Evolutionary conservation across 257 asterid genomes (phyloP).

Genomic region (Ophiorrhiza pumila): DNA sequence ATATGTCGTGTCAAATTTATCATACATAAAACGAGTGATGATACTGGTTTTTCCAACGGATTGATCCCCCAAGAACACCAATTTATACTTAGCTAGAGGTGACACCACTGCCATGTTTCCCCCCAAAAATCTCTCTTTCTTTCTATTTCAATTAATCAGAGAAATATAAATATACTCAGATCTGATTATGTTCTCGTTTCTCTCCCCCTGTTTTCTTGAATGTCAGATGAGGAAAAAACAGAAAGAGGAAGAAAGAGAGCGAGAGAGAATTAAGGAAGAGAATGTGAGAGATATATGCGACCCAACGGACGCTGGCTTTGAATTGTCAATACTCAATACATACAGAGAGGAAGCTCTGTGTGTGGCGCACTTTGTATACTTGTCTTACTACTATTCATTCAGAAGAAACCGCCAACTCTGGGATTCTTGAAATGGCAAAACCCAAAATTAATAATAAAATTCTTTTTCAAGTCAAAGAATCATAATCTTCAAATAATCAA

Average conservation of each 20-base stretch:
- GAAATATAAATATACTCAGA: slow-evolving; percentile 22
- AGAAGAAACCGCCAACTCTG: slow-evolving; percentile 16
- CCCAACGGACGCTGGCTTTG: slow-evolving; percentile 16
- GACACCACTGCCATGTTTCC: slow-evolving; percentile 65
- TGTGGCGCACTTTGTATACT: too few species aligned
- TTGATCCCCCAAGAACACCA: slow-evolving; percentile 76
- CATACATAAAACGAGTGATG: slow-evolving; percentile 83
- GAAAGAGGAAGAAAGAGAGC: slow-evolving; percentile 9
- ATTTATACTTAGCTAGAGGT: slow-evolving; percentile 74
- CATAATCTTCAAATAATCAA: too few species aligned
- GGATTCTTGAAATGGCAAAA: too few species aligned
- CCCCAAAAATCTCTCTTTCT: background rate
- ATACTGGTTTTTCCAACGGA: slow-evolving; percentile 81
- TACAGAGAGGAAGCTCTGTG: background rate
- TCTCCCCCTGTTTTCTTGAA: background rate
- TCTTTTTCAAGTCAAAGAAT: too few species aligned
- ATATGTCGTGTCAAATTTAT: slow-evolving; percentile 75
- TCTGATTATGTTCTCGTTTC: slow-evolving; percentile 4
- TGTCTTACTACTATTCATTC: background rate
- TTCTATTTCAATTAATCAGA: background rate
- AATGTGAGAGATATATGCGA: slow-evolving; percentile 3
- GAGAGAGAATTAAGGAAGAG: slow-evolving; percentile 13
- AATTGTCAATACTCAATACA: slow-evolving; percentile 7
- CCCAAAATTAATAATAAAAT: too few species aligned
- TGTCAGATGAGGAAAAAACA: slow-evolving; percentile 10